phyloP scores from a whole-genome alignment of 2,329 filamentous ascomycete species.

The Colletotrichum plurivorum region DNA sequence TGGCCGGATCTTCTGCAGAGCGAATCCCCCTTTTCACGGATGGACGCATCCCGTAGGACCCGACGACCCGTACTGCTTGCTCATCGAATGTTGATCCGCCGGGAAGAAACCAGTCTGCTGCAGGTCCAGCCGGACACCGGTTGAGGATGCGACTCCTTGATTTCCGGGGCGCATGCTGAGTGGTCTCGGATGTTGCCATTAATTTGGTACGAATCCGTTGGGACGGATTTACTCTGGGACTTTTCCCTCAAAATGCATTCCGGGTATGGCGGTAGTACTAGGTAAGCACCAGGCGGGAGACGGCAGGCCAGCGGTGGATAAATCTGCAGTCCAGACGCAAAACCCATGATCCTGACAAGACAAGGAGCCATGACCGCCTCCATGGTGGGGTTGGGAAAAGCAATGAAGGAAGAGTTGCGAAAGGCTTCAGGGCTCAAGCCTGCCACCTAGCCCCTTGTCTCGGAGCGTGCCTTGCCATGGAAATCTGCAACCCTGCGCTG shows the following conservation, averaged over 20 bases:
- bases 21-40: constrained; percentile 28
- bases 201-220: constrained; percentile 10
- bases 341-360: constrained; percentile 24
- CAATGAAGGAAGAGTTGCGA: constrained; percentile 29
- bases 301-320: neutral
- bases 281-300: neutral
- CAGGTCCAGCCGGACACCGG: constrained; percentile 15
- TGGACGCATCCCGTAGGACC: constrained; percentile 18
- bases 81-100: constrained; percentile 24
- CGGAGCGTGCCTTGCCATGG: constrained; percentile 29
- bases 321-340: constrained; percentile 21
- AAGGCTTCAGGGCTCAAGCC: constrained; percentile 22
- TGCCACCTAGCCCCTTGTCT: constrained; percentile 23
- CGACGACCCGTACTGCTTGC: neutral
- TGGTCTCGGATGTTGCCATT: neutral
- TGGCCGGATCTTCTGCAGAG: constrained; percentile 9
- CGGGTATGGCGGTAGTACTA: constrained; percentile 1
- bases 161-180: neutral
- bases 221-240: neutral
- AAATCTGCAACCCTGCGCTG: constrained; percentile 21
- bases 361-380: constrained; percentile 16
- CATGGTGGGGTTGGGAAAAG: constrained; percentile 25
- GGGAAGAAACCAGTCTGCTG: constrained; percentile 24
- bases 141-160: constrained; percentile 1
- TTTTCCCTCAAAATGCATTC: neutral